Evolutionary conservation across 2,329 filamentous ascomycete species (phyloP), one percentile per base, ranked within the genome.

Genomic region (Paramyrothecium roridum): DNA sequence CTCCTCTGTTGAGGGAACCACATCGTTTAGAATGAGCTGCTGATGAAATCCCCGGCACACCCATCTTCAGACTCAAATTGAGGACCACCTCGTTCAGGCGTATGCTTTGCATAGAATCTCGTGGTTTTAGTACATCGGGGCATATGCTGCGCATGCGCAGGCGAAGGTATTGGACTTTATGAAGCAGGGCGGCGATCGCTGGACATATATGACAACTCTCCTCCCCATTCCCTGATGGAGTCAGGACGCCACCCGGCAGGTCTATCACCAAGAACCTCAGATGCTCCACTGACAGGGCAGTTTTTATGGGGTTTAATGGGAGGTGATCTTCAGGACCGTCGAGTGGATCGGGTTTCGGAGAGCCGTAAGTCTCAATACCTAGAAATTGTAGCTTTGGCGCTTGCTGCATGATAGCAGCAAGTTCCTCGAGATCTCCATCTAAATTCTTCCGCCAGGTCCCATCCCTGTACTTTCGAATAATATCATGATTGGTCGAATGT

Each of bases 111-210:
- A 26, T 50, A 12, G 48, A 8, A 43, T 58, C 46, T 45, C 7
- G 53, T 7, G 59, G 61, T n/a, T 58, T 59, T 19, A 64, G 48
- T 21, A 49, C 57, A 26, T 60, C 55, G 3, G 55, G 61, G 26
- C 61, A 64, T 37, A 64, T 59, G 50, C 7, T 60, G 52, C 52
- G 56, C 55, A 58, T 56, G 20, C 59, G 55, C 34, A 63, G 21
- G 48, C 59, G 58, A 52, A 64, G 58, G 45, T 34, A 55, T 51
- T 10, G 51, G 49, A 63, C 58, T 37, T 40, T 53, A 43, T n/a
- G 16, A 51, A 60, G 59, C 47, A 60, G 54, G 47, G 52, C n/a
- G 22, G 57, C 52, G 40, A 63, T 58, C 12, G 51, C 50, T 34
- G 57, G 59, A 47, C 61, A 63, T 33, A 61, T 54, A 23, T 61